Percentiles rank a stretch among this genome's conserved stretches.
Conservation (phyloP, 345 rosid species). For the Salix viminalis region DNA sequence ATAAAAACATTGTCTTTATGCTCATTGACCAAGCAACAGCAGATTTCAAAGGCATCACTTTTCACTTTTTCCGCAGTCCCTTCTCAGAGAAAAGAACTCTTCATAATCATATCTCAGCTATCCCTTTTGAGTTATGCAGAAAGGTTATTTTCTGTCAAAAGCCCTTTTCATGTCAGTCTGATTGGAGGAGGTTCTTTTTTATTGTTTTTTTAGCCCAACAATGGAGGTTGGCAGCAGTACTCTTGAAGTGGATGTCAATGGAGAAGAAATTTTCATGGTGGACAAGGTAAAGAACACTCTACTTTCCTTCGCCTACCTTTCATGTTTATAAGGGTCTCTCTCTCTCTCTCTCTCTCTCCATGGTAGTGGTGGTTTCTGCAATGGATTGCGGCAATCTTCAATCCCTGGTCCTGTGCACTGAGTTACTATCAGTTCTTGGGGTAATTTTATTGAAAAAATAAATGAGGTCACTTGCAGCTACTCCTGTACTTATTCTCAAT, state of each 20-base stretch:
- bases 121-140: constrained; percentile 2
- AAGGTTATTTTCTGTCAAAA: constrained; percentile 6
- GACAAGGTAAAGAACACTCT: constrained; percentile 37
- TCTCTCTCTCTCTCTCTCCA: background rate
- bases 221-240: constrained; percentile 38
- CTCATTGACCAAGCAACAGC: constrained; percentile 26
- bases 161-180: background rate
- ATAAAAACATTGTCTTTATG: constrained; percentile 11
- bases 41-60: constrained; percentile 3
- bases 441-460: background rate
- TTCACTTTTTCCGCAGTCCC: background rate
- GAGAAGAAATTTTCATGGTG: constrained; percentile 45
- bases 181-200: background rate
- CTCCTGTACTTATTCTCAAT: background rate
- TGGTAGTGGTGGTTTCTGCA: background rate
- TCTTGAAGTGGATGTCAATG: constrained; percentile 58
- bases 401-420: constrained; percentile 3
- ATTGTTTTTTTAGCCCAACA: background rate
- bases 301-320: background rate
- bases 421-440: background rate
- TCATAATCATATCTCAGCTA: background rate
- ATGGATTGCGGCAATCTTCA: background rate
- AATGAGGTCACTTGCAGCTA: background rate
- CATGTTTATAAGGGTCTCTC: background rate
- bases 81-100: background rate